These are phyloP conservation scores for Metschnikowia drakensbergensis DNA, from an alignment of 805 yeast genomes.

Conservation along the genomic window DNA sequence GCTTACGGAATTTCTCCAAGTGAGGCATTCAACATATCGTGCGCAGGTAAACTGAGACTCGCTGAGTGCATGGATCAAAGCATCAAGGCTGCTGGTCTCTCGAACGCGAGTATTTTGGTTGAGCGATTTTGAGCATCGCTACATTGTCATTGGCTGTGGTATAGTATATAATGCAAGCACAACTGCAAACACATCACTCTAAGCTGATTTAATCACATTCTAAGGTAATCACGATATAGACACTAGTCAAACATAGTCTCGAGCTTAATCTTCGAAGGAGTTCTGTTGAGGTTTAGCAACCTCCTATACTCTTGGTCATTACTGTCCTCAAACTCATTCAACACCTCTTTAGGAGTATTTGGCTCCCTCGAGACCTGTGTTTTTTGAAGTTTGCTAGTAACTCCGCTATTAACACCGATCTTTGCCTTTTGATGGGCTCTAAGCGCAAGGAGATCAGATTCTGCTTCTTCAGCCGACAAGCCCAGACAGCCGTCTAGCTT, in stretches of 20 bases:
- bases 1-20: slow-evolving; percentile 48
- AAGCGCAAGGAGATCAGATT: slow-evolving; percentile 13
- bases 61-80: slow-evolving; percentile 56
- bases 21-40: slow-evolving; percentile 31
- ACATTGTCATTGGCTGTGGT: not conserved
- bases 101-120: slow-evolving; percentile 74
- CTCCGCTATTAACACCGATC: not conserved
- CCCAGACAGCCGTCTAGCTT: slow-evolving; percentile 16
- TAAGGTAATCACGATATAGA: not conserved
- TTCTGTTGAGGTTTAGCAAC: slow-evolving; percentile 9
- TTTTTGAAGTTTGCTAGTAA: not conserved
- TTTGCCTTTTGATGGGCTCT: not conserved
- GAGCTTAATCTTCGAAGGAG: slow-evolving; percentile 5
- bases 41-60: slow-evolving; percentile 40
- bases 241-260: not conserved
- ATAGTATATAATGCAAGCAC: not conserved
- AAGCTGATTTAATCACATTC: not conserved
- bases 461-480: slow-evolving; percentile 11
- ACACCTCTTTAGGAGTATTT: not conserved
- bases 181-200: not conserved
- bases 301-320: slow-evolving; percentile 6
- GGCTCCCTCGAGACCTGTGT: not conserved
- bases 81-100: slow-evolving; percentile 70
- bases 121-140: slow-evolving; percentile 35
- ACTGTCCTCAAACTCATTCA: not conserved